Evolutionary conservation across 495 filamentous ascomycete genomes (phyloP), one percentile per base, ranked within the genome.

Genomic region (Neurospora sp.): DNA sequence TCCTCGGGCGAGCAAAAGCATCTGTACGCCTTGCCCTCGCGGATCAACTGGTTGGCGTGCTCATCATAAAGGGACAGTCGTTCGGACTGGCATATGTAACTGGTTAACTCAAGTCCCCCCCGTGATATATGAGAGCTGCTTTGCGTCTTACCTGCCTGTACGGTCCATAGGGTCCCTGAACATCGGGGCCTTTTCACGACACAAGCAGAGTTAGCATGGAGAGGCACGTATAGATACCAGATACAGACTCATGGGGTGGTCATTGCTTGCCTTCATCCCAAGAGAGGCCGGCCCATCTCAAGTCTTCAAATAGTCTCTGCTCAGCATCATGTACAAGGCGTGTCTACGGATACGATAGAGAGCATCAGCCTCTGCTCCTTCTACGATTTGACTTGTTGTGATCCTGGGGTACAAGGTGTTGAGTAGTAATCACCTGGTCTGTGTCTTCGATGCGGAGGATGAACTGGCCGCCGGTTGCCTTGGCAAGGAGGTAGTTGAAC

Each of bases 391-490:
- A 27, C 48, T 11, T 27, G 5, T 1, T 59, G 48, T 59, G 48
- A 59, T 59, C 48, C 48, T 59, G 48, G 48, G 11, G 48, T 59
- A 12, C 48, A 59, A 27, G 11, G 8, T 20, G 2, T 8, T 37
- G 23, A 66, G 54, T 62, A 66, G 46, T 62, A 44, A 77, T 78
- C 78, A 97, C 94, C 88, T 93, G 90, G 84, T 99, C 96, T 42
- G 96, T 99, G 79, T 99, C 96, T 85, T 99, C 96, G 75, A 99
- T 89, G 70, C 96, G 89, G 39, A 99, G 82, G 5, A 99, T 77
- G 76, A 99, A 98, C 82, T 98, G 91, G n/a, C 96, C 96, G 6
- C 92, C 92, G 1, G 96, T 97, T 10, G 89, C 87, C 80, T 90
- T 94, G 14, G 96, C 96, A 39, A 95, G 86, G 2, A 99, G 85